Conservation (phyloP, 225 moss, liverwort and hornwort species). For the Thuidium tamariscinum region DNA sequence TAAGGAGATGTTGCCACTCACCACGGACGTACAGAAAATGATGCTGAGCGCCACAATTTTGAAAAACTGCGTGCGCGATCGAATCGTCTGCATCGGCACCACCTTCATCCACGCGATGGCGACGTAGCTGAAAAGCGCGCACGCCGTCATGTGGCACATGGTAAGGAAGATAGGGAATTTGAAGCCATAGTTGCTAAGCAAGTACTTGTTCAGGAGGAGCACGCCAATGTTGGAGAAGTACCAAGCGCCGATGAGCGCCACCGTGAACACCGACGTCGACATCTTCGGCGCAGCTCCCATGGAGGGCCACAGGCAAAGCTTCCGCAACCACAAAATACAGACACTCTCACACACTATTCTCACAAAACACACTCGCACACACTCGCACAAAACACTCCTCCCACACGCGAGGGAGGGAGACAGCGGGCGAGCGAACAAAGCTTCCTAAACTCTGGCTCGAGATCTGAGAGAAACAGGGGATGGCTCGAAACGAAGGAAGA, state of each 20-base stretch:
- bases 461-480: not conserved
- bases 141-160: slow-evolving; percentile 99
- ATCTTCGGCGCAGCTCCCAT: slow-evolving; percentile 37
- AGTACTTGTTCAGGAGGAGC: slow-evolving; percentile 83
- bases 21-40: slow-evolving; percentile 87
- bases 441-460: not conserved
- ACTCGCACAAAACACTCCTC: not conserved
- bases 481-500: no score
- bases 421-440: not conserved
- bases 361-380: not conserved
- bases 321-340: not conserved
- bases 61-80: slow-evolving; percentile 89
- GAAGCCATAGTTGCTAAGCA: slow-evolving; percentile 97
- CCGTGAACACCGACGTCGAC: slow-evolving; percentile 56
- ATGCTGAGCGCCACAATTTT: slow-evolving; percentile 92
- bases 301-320: not conserved
- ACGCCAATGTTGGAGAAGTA: slow-evolving; percentile 99
- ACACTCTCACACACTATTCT: not conserved
- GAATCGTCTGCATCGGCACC: slow-evolving; percentile 91
- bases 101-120: slow-evolving; percentile 98
- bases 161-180: slow-evolving; percentile 95
- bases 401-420: not conserved
- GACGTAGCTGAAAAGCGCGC: slow-evolving; percentile 87
- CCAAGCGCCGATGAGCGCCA: slow-evolving; percentile 85
- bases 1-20: slow-evolving; percentile 91